Evolutionary conservation across 2,329 filamentous ascomycete genomes (phyloP), one percentile per base, ranked within the genome.

Genomic region (Fusarium chuoi): DNA sequence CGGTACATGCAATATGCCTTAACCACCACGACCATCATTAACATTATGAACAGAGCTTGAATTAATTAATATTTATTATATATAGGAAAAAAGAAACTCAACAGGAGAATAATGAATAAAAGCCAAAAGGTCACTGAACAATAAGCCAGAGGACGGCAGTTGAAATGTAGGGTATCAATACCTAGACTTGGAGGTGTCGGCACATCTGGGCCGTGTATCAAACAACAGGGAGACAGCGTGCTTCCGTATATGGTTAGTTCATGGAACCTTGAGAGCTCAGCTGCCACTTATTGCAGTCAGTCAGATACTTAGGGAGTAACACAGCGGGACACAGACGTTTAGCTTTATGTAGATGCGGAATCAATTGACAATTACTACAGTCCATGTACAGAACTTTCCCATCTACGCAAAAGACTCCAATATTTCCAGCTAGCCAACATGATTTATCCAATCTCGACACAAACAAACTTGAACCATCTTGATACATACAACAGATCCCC

Each of bases 321-420:
- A 44, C 5, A 6, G n/a, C 5, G 24, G n/a, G 13, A 24, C 17
- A 24, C 12, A 13, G 20, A 20, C 9, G 14, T 11, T 36, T 20
- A 17, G 36, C 11, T 51, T 38, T 42, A 54, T 56, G 67, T 65
- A 78, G 68, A 79, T 75, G 76, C 67, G 71, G 78, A 78, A 78
- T 73, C 77, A 75, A 73, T 79, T 79, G 74, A 77, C 76, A 78
- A 80, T 78, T 79, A 82, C 79, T 81, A 79, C 65, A 74, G 73
- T 79, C 75, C 80, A 85, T 84, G 79, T 84, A 84, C 82, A 84
- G 79, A 83, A 79, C 80, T 80, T 66, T 83, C 78, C 79, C 81
- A 83, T 84, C 82, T 85, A 84, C 79, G 78, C 74, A 77, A 79
- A 79, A 79, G 80, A 82, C 81, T 82, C 80, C 79, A 75, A 77